These are phyloP conservation scores for Venturiaceae sp. DNA, from an alignment of 2,329 filamentous ascomycete species.

Conservation along the genomic window DNA sequence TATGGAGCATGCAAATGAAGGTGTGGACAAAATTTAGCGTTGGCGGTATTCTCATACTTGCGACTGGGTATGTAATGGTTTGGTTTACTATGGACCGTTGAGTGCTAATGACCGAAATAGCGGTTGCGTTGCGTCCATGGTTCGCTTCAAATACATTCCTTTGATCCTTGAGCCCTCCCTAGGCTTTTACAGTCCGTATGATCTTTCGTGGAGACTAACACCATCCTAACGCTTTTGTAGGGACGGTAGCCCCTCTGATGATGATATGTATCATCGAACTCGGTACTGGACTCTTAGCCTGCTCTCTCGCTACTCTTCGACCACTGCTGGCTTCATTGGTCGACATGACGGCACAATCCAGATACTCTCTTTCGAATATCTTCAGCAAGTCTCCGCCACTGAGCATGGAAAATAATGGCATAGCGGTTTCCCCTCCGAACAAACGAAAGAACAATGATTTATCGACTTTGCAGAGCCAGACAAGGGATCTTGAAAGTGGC, in stretches of 20 bases:
- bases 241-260: neutral
- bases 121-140: slow-evolving; percentile 1
- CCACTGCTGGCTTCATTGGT: slow-evolving; percentile 4
- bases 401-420: too few species aligned
- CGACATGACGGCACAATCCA: neutral
- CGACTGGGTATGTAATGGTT: slow-evolving; percentile 16
- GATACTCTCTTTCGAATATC: too few species aligned
- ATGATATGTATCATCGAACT: slow-evolving; percentile 5
- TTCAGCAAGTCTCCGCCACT: neutral
- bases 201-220: neutral
- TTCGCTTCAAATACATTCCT: slow-evolving; percentile 3
- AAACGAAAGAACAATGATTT: too few species aligned
- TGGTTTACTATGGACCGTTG: neutral
- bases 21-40: slow-evolving; percentile 30
- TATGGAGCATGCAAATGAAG: slow-evolving; percentile 31
- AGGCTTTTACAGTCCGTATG: neutral
- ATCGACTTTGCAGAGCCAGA: too few species aligned
- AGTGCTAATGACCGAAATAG: neutral
- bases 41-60: slow-evolving; percentile 28
- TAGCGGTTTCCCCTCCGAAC: too few species aligned
- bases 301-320: slow-evolving; percentile 7
- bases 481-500: too few species aligned
- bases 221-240: neutral
- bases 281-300: slow-evolving; percentile 5
- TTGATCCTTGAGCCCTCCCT: neutral